These are phyloP conservation scores for Psidium friedrichsthalianum DNA, from an alignment of 345 rosid species.

Conservation along the genomic window DNA sequence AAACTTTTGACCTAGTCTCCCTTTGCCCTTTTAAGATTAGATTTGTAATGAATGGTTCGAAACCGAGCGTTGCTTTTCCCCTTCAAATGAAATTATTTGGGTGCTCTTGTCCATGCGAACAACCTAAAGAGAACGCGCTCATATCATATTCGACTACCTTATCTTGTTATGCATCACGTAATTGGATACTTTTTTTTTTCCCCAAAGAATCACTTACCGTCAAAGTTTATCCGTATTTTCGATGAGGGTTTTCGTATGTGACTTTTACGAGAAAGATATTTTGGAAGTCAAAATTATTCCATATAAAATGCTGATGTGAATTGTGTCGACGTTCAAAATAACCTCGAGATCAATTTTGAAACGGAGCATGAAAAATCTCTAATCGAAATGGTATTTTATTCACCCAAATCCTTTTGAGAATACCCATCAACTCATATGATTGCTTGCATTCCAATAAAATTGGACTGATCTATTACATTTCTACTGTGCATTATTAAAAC, in stretches of 20 bases:
- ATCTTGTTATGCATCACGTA: too few relatives aligned
- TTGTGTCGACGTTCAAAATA: not conserved
- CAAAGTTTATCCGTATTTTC: not conserved
- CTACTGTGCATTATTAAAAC: not conserved
- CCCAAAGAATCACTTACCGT: too few relatives aligned
- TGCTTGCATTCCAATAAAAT: not conserved
- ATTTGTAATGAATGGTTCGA: not conserved
- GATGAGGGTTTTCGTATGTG: rapidly evolving
- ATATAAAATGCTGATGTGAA: not conserved
- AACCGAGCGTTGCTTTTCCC: not conserved
- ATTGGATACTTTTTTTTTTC: not conserved
- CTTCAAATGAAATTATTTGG: not conserved
- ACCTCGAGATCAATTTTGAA: not conserved
- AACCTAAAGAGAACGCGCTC: not conserved
- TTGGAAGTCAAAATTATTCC: not conserved
- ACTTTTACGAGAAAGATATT: not conserved
- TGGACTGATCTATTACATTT: not conserved
- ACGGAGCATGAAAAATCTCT: too few relatives aligned
- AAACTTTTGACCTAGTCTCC: not conserved
- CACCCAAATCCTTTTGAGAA: not conserved
- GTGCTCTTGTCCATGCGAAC: not conserved
- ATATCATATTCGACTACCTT: not conserved
- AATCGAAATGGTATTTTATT: not conserved
- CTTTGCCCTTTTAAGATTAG: not conserved
- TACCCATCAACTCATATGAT: not conserved